Evolutionary conservation across 1,284 basidiomycete genomes (phyloP).

Genomic region (Trichosporon sp.): DNA sequence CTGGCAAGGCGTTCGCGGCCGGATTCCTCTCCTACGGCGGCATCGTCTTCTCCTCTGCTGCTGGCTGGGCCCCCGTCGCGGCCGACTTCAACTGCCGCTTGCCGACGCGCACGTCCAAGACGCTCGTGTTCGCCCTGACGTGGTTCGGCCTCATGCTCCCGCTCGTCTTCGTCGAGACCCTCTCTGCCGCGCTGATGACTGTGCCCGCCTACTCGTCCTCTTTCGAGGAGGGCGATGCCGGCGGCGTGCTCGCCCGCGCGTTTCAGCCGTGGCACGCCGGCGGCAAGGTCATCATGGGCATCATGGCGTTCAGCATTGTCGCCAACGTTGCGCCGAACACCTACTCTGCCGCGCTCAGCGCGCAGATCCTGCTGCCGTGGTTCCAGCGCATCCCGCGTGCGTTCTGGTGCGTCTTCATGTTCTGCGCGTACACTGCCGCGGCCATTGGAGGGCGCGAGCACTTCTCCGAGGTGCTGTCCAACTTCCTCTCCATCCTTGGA

Average conservation of each 20-base stretch:
- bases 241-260: slow-evolving; percentile 54
- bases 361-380: slow-evolving; percentile 63
- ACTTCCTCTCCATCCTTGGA: slow-evolving; percentile 63
- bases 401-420: slow-evolving; percentile 64
- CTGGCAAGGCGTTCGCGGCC: slow-evolving; percentile 57
- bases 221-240: slow-evolving; percentile 61
- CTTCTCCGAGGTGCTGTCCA: slow-evolving; percentile 63
- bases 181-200: slow-evolving; percentile 63
- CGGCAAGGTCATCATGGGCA: slow-evolving; percentile 63
- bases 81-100: slow-evolving; percentile 64
- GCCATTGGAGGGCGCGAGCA: slow-evolving; percentile 67
- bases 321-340: slow-evolving; percentile 67
- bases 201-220: slow-evolving; percentile 62
- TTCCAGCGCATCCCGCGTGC: slow-evolving; percentile 66
- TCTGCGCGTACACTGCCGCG: slow-evolving; percentile 64
- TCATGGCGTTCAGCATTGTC: slow-evolving; percentile 65
- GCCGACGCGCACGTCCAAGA: slow-evolving; percentile 59
- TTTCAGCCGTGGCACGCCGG: slow-evolving; percentile 44
- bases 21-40: slow-evolving; percentile 64
- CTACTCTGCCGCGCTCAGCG: slow-evolving; percentile 64
- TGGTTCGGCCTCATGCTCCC: slow-evolving; percentile 63
- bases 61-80: slow-evolving; percentile 56
- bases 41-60: slow-evolving; percentile 64
- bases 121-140: slow-evolving; percentile 63
- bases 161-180: slow-evolving; percentile 62